Conservation (phyloP, 352 stramenopile genomes). For the Globisporangium cystogenes region DNA sequence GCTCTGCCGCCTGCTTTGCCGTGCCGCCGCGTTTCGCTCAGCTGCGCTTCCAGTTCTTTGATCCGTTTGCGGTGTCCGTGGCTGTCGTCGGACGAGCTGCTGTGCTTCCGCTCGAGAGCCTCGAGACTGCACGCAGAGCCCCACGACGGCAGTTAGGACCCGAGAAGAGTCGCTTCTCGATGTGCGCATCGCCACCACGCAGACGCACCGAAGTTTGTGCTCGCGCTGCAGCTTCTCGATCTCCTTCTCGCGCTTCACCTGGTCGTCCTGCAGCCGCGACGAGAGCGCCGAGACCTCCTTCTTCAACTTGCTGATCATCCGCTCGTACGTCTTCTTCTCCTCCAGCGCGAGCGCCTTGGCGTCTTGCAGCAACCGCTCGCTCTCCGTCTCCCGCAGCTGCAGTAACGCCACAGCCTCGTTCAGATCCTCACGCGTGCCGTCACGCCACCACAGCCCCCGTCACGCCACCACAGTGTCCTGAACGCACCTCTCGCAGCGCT, state of each 20-base stretch:
- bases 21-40: constrained; percentile 39
- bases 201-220: constrained; percentile 25
- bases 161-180: background rate
- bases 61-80: constrained; percentile 30
- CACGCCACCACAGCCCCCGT: background rate
- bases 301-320: constrained; percentile 66
- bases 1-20: constrained; percentile 31
- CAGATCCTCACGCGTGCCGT: background rate
- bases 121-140: constrained; percentile 19
- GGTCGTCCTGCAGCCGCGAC: constrained; percentile 40
- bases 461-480: background rate
- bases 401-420: background rate
- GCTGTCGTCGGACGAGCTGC: constrained; percentile 31
- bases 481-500: constrained; percentile 33
- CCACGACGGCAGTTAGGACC: background rate
- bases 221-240: constrained; percentile 46
- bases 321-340: constrained; percentile 71
- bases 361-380: constrained; percentile 55
- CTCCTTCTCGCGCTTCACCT: constrained; percentile 33
- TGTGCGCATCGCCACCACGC: background rate
- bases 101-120: constrained; percentile 19
- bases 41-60: constrained; percentile 48
- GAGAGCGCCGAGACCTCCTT: constrained; percentile 55
- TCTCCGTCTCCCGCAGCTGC: constrained; percentile 58
- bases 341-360: constrained; percentile 47